Conservation (phyloP, 1,284 basidiomycete genomes). For the Ustilago cynodontis region DNA sequence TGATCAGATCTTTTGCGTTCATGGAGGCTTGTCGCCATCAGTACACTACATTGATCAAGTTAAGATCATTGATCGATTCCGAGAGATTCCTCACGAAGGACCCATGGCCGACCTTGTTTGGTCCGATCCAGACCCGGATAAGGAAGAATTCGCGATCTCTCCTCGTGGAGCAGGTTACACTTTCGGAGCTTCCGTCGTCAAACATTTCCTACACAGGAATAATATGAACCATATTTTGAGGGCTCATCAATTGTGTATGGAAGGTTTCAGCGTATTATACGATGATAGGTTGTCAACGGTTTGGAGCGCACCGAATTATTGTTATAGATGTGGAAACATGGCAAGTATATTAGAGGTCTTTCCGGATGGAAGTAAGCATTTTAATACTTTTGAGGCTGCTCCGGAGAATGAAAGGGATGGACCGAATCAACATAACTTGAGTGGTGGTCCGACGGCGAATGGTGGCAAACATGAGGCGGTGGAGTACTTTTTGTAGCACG, state of each 20-base stretch:
- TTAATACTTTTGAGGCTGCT: conserved; percentile 98
- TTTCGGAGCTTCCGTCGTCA: conserved; percentile 97
- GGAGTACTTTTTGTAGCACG: conserved; percentile 60
- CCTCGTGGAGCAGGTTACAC: conserved; percentile 98
- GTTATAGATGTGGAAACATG: conserved; percentile 96
- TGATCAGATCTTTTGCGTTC: conserved; percentile 98
- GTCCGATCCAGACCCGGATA: conserved; percentile 99
- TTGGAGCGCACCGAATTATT: conserved; percentile 99
- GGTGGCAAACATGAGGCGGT: conserved; percentile 58
- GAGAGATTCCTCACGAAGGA: conserved; percentile 99
- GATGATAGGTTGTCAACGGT: conserved; percentile 95
- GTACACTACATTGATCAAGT: conserved; percentile 99
- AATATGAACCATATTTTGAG: conserved; percentile 97
- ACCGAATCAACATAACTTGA: conserved; percentile 59
- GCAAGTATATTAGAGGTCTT: conserved; percentile 96
- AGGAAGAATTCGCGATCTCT: conserved; percentile 98
- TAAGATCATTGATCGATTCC: conserved; percentile 97
- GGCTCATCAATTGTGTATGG: conserved; percentile 99
- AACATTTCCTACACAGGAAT: conserved; percentile 91
- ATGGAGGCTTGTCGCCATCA: conserved; percentile 95
- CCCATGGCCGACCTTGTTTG: conserved; percentile 99
- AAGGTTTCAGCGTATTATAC: conserved; percentile 94
- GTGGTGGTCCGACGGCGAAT: conserved; percentile 30
- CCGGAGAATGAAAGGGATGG: conserved; percentile 87
- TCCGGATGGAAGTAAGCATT: conserved; percentile 88